Evolutionary conservation across 345 rosid genomes (phyloP), one percentile per base, ranked within the genome.

Genomic region (Eutrema japonicum): DNA sequence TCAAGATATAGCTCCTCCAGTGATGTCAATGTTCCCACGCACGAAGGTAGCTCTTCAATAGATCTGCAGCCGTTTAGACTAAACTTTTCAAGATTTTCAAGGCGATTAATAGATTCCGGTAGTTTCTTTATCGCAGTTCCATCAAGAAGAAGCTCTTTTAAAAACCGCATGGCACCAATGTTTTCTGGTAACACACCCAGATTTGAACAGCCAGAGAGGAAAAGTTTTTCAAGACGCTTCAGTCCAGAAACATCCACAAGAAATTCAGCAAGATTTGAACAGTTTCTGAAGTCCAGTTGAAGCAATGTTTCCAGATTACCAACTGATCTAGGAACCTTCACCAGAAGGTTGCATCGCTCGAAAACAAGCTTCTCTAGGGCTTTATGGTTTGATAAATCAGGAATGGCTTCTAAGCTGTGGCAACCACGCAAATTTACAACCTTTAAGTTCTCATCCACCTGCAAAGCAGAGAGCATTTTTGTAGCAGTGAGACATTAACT

Each of bases 201-300:
- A 26, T 10, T 60, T 59, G 73, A 78, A 54, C 81, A 72, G 55
- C 81, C 81, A 45, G 81, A 78, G 30, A 78, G 77, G 74, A 59
- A 42, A 30, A 78, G 77, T 7, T 72, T 72, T 45, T 72, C 70
- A 50, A 78, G 81, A 52, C 3, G 0, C 66, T 72, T 46, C 58
- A 78, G 73, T 42, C 70, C 70, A 46, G 77, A 78, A 72, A 78
- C 81, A 60, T 72, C 77, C 53, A 6, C 14, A 43, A 60, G 73
- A 54, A 78, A 66, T 26, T 78, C 64, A 72, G 77, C 0, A 41
- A 78, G 81, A 0, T 52, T 78, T 26, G 64, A 18, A 61, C 81
- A 78, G 50, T 46, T 4, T 36, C 59, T 59, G 46, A 78, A 2
- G 2, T 78, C 72, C 58, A 78, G 59, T 9, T 72, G 74, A 36